Evolutionary conservation across 23 red algal species (phyloP).

Genomic region (Gracilaria gracilis): DNA sequence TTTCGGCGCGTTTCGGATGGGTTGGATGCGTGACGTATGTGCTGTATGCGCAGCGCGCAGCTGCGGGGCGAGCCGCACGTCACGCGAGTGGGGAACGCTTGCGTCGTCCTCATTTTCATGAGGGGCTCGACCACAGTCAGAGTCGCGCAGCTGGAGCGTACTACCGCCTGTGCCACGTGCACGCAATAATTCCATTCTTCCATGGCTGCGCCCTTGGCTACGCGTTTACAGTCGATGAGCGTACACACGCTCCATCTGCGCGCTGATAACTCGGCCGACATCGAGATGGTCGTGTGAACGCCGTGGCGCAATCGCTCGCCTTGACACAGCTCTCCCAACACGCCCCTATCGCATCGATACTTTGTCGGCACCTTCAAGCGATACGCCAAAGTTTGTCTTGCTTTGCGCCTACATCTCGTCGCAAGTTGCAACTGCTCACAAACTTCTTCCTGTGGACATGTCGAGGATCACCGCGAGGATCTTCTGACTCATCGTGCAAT

Average conservation of each 20-base stretch:
- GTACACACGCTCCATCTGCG: too few relatives aligned
- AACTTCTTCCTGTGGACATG: too few relatives aligned
- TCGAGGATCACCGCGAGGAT: too few relatives aligned
- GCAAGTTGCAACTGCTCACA: not conserved
- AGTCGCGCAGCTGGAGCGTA: not conserved
- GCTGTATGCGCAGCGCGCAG: not conserved
- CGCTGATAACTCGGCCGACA: too few relatives aligned
- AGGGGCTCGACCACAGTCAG: not conserved
- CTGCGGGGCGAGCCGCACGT: not conserved
- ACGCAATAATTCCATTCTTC: not conserved
- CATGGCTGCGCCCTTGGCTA: not conserved
- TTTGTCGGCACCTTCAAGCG: too few relatives aligned
- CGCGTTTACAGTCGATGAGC: not conserved
- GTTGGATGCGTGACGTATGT: not conserved
- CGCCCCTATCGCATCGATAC: too few relatives aligned
- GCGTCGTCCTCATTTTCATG: not conserved
- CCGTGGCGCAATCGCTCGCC: not conserved
- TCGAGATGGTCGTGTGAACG: not conserved
- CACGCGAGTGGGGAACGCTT: not conserved
- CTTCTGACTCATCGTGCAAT: too few relatives aligned
- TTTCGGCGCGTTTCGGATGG: not conserved
- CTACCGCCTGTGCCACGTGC: not conserved
- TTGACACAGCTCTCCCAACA: not conserved
- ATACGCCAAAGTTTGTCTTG: too few relatives aligned
- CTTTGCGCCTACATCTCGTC: not conserved